A percentile compares a stretch with the other conserved stretches of the same genome.
These are phyloP conservation scores for Stagonosporopsis chrysanthemi DNA, from an alignment of 2,329 filamentous ascomycete genomes.

Conservation along the genomic window DNA sequence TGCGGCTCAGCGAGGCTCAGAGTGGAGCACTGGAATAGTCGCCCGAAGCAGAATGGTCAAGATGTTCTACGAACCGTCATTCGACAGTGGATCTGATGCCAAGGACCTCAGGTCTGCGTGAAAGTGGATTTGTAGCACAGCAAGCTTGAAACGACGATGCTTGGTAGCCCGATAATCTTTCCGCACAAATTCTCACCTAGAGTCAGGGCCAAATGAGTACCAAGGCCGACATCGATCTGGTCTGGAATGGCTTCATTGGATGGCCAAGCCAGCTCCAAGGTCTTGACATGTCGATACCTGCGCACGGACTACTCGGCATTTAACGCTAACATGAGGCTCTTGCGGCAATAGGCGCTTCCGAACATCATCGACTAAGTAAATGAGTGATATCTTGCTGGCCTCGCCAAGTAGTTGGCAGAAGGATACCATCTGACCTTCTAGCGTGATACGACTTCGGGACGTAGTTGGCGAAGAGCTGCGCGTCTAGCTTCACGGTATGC, in stretches of 20 bases:
- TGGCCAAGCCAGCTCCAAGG: conserved; percentile 20
- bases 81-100: conserved; percentile 2
- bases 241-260: conserved; percentile 20
- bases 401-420: conserved; percentile 12
- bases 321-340: conserved; percentile 20
- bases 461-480: background rate
- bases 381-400: conserved; percentile 11
- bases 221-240: conserved; percentile 15
- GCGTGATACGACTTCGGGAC: conserved; percentile 18
- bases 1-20: conserved; percentile 25
- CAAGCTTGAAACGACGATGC: conserved; percentile 19
- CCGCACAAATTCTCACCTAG: conserved; percentile 15
- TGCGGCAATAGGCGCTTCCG: conserved; percentile 7
- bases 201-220: conserved; percentile 10
- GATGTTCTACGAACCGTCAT: background rate
- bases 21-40: conserved; percentile 10
- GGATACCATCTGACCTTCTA: conserved; percentile 23
- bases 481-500: conserved; percentile 8
- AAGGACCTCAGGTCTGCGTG: conserved; percentile 5
- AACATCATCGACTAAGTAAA: conserved; percentile 9
- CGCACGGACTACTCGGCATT: conserved; percentile 14
- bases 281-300: conserved; percentile 10
- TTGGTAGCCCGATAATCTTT: conserved; percentile 28
- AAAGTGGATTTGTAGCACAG: conserved; percentile 11
- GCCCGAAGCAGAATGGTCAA: background rate